These are phyloP conservation scores for Dichomitus squalens DNA, from an alignment of 1,284 basidiomycete genomes.

Conservation along the genomic window DNA sequence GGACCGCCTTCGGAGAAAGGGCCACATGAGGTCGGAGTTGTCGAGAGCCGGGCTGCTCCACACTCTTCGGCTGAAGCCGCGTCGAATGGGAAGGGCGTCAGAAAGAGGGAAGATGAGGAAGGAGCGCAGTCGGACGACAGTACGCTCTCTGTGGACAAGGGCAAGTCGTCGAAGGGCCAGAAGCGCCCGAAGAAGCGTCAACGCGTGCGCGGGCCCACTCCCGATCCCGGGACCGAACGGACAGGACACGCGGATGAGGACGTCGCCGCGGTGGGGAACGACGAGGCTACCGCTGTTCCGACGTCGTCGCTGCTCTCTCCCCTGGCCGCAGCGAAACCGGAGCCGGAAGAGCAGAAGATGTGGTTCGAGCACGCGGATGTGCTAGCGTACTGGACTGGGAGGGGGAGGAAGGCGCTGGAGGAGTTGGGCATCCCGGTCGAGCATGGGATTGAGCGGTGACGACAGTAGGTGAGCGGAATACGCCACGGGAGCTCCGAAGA, in stretches of 20 bases:
- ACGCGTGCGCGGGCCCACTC: conserved; percentile 9
- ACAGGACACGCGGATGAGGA: background rate
- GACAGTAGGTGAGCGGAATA: background rate
- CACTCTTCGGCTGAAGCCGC: background rate
- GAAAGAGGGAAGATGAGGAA: background rate
- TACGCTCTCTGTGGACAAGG: conserved; percentile 15
- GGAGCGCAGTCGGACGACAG: conserved; percentile 11
- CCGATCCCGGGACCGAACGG: background rate
- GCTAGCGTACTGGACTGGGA: conserved; percentile 51
- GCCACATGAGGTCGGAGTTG: background rate
- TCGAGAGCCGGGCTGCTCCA: background rate
- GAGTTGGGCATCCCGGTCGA: conserved; percentile 50
- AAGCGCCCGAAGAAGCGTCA: conserved; percentile 19
- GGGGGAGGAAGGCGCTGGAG: conserved; percentile 50
- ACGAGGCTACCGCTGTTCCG: conserved; percentile 14
- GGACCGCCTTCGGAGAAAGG: background rate
- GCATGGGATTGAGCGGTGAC: conserved; percentile 40
- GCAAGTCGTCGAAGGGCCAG: background rate
- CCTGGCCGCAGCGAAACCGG: background rate
- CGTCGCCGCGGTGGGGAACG: conserved; percentile 22
- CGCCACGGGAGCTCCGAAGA: too few species aligned
- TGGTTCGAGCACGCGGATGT: conserved; percentile 59
- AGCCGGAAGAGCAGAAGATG: conserved; percentile 28
- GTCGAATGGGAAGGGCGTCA: background rate
- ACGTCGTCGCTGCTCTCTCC: background rate